A percentile compares a stretch with the other conserved stretches of the same genome.
Conservation (phyloP, 2,329 filamentous ascomycete genomes). For the Fusarium continuum region DNA sequence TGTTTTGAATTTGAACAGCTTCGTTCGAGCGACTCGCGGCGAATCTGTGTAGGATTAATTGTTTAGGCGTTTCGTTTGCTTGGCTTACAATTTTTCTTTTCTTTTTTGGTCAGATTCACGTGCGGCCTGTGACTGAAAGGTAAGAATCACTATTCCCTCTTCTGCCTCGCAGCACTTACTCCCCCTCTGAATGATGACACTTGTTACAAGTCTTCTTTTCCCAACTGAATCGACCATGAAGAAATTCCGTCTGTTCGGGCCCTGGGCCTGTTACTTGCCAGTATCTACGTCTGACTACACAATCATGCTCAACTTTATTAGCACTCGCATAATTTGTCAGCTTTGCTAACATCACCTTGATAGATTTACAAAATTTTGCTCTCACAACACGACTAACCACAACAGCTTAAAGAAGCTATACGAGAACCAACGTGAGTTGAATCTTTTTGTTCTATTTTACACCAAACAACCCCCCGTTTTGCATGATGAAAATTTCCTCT, state of each 20-base stretch:
- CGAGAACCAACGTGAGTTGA: constrained; percentile 30
- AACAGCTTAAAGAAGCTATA: constrained; percentile 8
- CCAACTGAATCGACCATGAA: constrained; percentile 89
- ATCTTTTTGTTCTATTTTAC: constrained; percentile 9
- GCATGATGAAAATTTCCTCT: constrained; percentile 78
- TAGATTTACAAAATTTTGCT: constrained; percentile 21
- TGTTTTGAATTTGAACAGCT: constrained; percentile 32
- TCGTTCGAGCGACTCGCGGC: neutral
- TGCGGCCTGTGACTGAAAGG: constrained; percentile 26
- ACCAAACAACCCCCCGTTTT: constrained; percentile 20
- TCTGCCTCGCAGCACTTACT: constrained; percentile 27
- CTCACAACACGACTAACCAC: constrained; percentile 10
- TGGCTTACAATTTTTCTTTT: constrained; percentile 13
- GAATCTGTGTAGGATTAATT: neutral
- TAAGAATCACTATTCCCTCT: constrained; percentile 36
- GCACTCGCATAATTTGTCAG: constrained; percentile 4
- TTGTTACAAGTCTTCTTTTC: constrained; percentile 81
- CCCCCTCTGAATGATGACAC: constrained; percentile 74
- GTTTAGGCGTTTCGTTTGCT: constrained; percentile 11
- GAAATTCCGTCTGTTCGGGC: constrained; percentile 75
- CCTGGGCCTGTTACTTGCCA: constrained; percentile 87
- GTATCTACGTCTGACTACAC: constrained; percentile 79
- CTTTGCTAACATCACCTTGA: constrained; percentile 35
- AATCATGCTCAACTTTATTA: constrained; percentile 11
- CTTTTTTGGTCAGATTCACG: constrained; percentile 7